Percentiles rank a stretch among this genome's conserved stretches.
Evolutionary conservation across 2,329 filamentous ascomycete species (phyloP).

Genomic region (Pseudocercospora fuligena): DNA sequence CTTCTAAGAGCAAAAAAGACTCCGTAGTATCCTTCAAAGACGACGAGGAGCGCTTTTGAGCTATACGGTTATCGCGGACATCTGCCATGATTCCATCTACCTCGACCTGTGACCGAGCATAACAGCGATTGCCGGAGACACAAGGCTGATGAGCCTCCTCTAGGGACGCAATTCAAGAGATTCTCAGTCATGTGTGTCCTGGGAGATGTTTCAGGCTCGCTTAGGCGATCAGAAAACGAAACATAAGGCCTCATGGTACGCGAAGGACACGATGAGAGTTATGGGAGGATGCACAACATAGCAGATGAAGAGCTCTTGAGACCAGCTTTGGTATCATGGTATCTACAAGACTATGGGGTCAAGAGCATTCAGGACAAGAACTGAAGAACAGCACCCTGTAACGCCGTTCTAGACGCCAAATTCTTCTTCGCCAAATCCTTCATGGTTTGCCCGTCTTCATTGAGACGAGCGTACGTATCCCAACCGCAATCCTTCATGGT

Average conservation of each 20-base stretch:
- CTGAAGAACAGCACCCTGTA: constrained; percentile 8
- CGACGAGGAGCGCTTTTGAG: not conserved
- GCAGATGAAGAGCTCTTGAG: not conserved
- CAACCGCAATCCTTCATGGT: constrained; percentile 10
- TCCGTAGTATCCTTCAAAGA: not conserved
- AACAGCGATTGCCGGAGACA: not conserved
- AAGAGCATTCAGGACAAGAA: not conserved
- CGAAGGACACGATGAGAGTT: not conserved
- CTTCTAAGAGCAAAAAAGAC: not conserved
- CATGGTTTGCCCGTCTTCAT: constrained; percentile 13
- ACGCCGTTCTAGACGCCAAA: constrained; percentile 1
- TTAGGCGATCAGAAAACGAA: not conserved
- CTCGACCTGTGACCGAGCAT: not conserved
- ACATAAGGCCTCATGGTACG: not conserved
- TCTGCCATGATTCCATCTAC: not conserved
- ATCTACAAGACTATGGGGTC: not conserved
- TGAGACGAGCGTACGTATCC: constrained; percentile 12
- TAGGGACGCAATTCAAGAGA: not conserved
- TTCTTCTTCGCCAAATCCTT: constrained; percentile 7
- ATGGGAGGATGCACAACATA: not conserved
- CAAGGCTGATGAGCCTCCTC: not conserved
- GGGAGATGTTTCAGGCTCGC: not conserved
- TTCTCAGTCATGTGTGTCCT: not conserved
- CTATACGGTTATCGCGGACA: not conserved
- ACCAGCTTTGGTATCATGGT: not conserved